Conservation (phyloP, 75 land plant species). For the Cryptomeria japonica region DNA sequence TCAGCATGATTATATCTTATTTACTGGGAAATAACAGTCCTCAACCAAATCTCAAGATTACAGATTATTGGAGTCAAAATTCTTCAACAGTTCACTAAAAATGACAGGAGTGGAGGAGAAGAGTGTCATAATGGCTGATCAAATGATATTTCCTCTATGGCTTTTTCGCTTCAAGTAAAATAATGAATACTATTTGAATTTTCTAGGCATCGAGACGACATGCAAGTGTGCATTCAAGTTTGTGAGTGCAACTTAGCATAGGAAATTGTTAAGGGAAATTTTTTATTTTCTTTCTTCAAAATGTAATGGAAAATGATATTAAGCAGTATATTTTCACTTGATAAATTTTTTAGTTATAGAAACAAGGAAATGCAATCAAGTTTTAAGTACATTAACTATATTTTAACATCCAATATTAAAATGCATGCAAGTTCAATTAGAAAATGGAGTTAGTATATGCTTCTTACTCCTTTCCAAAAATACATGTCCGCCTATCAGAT, state of each 20-base stretch:
- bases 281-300: not conserved
- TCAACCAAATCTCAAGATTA: not conserved
- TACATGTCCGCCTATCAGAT: too few relatives aligned
- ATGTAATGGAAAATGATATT: not conserved
- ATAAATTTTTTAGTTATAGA: not conserved
- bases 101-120: not conserved
- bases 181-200: not conserved
- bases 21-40: not conserved
- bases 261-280: not conserved
- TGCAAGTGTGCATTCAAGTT: not conserved
- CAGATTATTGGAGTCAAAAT: not conserved
- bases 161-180: not conserved
- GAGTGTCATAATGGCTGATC: not conserved
- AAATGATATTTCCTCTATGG: not conserved
- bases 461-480: too few relatives aligned
- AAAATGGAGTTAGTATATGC: too few relatives aligned
- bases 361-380: not conserved
- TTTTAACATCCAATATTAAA: too few relatives aligned
- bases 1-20: not conserved
- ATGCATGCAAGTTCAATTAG: too few relatives aligned
- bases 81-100: not conserved
- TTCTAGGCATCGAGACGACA: not conserved
- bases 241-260: not conserved
- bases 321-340: not conserved
- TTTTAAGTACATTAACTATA: not conserved